These are phyloP conservation scores for Cryphonectria carpinicola DNA, from an alignment of 2,329 filamentous ascomycete genomes.

Conservation along the genomic window DNA sequence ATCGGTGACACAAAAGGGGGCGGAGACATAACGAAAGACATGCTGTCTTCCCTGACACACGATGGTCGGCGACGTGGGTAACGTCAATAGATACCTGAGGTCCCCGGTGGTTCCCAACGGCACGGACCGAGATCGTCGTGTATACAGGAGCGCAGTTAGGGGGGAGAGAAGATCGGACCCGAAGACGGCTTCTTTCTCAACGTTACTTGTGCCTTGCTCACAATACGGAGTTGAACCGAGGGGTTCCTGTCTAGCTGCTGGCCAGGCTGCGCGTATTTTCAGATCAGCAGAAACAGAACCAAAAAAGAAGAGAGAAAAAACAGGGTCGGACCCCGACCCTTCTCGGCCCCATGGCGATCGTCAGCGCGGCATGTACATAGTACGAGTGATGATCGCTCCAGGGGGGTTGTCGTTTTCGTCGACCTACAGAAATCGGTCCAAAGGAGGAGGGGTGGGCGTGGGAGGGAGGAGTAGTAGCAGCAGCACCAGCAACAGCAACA, in stretches of 20 bases:
- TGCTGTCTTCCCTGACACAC: neutral
- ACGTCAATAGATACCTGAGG: neutral
- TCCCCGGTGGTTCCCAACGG: neutral
- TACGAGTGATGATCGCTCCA: conserved; percentile 2
- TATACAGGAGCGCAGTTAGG: neutral
- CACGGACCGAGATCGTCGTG: neutral
- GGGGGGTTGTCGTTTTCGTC: neutral
- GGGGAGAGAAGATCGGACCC: neutral
- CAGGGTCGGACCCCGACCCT: neutral
- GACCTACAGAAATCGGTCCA: neutral
- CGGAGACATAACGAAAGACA: conserved; percentile 15
- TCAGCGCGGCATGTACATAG: neutral
- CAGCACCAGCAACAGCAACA: neutral
- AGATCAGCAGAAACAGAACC: neutral
- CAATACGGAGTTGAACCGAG: neutral
- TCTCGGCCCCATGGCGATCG: neutral
- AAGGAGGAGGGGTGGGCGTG: neutral
- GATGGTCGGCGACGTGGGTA: conserved; percentile 14
- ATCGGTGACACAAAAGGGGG: conserved; percentile 11
- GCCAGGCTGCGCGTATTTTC: neutral
- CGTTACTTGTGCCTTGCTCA: neutral
- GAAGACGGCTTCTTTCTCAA: neutral
- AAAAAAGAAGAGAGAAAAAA: neutral
- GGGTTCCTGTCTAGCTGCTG: neutral
- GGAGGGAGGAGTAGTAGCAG: neutral